Percentiles rank a stretch among this genome's conserved stretches.
These are phyloP conservation scores for Heracleum sosnowskyi DNA, from an alignment of 129 eudicot genomes.

Conservation along the genomic window DNA sequence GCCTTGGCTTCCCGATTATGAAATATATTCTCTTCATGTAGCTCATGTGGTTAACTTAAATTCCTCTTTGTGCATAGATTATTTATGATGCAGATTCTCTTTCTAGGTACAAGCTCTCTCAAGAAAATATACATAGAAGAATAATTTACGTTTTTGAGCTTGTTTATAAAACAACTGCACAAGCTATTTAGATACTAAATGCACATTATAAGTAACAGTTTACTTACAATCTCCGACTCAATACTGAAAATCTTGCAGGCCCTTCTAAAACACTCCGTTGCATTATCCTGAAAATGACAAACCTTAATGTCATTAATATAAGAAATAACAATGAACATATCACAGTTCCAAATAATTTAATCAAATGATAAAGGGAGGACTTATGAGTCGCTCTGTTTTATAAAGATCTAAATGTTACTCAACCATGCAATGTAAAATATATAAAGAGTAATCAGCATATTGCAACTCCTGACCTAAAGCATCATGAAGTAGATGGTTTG, in stretches of 20 bases:
- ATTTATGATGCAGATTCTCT: neutral
- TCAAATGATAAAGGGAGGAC: neutral
- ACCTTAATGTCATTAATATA: neutral
- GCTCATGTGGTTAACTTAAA: neutral
- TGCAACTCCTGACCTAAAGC: neutral
- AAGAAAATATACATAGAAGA: neutral
- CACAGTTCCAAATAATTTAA: neutral
- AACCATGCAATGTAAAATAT: neutral
- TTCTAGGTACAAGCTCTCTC: neutral
- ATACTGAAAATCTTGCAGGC: slow-evolving; percentile 88
- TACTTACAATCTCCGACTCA: slow-evolving; percentile 70
- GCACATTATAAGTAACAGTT: neutral
- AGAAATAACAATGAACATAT: neutral
- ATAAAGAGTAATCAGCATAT: neutral
- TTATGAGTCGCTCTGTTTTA: neutral
- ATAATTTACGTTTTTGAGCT: neutral
- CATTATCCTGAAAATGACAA: slow-evolving; percentile 58
- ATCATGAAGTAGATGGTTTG: neutral
- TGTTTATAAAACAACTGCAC: neutral
- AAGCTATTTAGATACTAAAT: neutral
- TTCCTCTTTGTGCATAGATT: neutral
- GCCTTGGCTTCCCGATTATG: neutral
- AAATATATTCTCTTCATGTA: neutral
- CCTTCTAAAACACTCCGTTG: slow-evolving; percentile 80
- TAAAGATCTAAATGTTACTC: neutral